Base-by-base conservation (phyloP, 768 basidiomycete genomes). In the Phylloporus sp. region DNA sequence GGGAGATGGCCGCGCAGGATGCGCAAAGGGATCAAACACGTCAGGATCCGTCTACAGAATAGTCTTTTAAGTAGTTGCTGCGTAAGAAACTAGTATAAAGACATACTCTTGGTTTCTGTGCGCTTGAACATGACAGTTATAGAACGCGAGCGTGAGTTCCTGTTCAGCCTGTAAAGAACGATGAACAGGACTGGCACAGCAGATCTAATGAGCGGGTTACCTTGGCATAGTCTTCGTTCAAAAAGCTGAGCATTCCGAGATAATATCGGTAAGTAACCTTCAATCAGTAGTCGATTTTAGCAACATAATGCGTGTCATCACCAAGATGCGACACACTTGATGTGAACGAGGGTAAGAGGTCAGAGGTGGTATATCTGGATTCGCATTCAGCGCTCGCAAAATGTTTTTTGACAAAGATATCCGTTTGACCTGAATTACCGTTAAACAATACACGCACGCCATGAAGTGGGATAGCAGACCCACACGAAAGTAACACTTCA, bases 181-280 rank as follows among this genome's bases (percentile, higher is more conserved):
- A 18, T 58, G n/a, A 56, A 57, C 38, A 28, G 42, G 36, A 24
- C 9, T 24, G 1, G 34, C 26, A 12, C 6, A 12, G 13, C 22
- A n/a, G 16, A 24, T 26, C 12, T 47, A 40, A 12, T 47, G n/a
- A 12, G 42, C n/a, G 32, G 56, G 67, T 28, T 43, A 86, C 91
- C 73, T 92, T 92, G 34, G 73, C 76, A 63, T 91, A 95, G 44
- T 95, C 88, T 66, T 97, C 97, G 61, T 91, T 91, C 54, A 97
- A 70, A 72, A 98, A 97, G 63, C 84, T 86, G 54, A 98, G 77
- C 84, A 97, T 91, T 56, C 95, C 97, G 43, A 97, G 71, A 65
- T 97, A 97, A 75, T 95, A 99, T 54, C 85, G 78, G 71, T 89
- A 97, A 22, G 95, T 95, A 45, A 97, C 92, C 88, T 93, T 72